These are phyloP conservation scores for Saccharomycopsis hybrid DNA, from an alignment of 1,139 yeast species.

Conservation along the genomic window DNA sequence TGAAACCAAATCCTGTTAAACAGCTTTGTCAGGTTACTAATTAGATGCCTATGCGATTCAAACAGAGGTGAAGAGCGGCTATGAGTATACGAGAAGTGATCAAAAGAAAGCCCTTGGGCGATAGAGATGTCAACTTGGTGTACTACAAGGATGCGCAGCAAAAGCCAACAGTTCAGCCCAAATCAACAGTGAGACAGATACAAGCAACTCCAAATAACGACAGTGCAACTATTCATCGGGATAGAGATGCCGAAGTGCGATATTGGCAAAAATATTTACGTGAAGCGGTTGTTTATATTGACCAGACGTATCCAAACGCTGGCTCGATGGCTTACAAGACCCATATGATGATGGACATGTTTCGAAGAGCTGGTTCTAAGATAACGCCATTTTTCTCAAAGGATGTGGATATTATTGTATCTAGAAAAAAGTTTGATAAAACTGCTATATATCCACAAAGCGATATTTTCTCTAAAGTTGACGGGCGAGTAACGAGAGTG, in stretches of 20 bases:
- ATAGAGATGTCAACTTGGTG: not conserved
- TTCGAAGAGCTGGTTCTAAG: conserved; percentile 34
- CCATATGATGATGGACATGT: not conserved
- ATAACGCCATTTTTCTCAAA: conserved; percentile 48
- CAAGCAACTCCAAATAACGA: no score
- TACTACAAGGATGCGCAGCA: not conserved
- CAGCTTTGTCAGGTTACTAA: no score
- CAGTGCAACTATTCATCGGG: no score
- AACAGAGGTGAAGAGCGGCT: no score
- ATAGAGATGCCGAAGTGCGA: no score
- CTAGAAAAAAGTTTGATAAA: conserved; percentile 32
- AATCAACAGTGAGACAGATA: no score
- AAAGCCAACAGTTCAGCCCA: no score
- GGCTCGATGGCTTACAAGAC: conserved; percentile 6
- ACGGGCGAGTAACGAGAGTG: conserved; percentile 44
- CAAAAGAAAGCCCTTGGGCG: not conserved
- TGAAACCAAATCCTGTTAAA: no score
- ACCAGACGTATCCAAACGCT: conserved; percentile 7
- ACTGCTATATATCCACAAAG: conserved; percentile 30
- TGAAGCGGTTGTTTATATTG: conserved; percentile 3
- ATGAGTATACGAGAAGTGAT: not conserved
- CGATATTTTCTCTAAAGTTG: conserved; percentile 48
- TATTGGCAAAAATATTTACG: no score
- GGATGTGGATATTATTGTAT: conserved; percentile 49
- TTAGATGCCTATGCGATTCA: no score